Evolutionary conservation across 2,329 filamentous ascomycete genomes (phyloP).

Genomic region (Teratosphaeria zuluensis): DNA sequence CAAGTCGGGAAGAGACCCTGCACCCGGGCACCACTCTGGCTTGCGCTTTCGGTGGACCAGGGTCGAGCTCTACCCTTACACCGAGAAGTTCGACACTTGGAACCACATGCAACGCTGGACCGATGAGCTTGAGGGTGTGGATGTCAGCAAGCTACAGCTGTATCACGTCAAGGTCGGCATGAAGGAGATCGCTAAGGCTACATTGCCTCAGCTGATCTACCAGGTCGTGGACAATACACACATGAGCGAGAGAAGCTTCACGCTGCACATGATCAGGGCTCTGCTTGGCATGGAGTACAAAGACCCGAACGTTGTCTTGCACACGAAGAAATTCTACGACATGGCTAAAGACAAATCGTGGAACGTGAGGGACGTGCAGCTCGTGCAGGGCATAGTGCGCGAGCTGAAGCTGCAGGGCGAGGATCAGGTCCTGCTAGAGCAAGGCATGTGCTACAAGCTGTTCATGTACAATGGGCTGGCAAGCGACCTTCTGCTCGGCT

Average conservation of each 20-base stretch:
- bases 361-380: not conserved
- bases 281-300: slow-evolving; percentile 4
- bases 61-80: not conserved
- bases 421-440: not conserved
- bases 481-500: not conserved
- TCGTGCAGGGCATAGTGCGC: not conserved
- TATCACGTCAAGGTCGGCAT: slow-evolving; percentile 1
- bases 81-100: not conserved
- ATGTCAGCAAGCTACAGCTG: not conserved
- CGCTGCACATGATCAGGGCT: slow-evolving; percentile 1
- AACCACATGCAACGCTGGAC: not conserved
- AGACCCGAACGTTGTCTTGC: not conserved
- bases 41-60: not conserved
- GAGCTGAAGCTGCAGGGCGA: not conserved
- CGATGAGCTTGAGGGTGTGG: not conserved
- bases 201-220: not conserved
- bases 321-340: slow-evolving; percentile 6
- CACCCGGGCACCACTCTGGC: not conserved
- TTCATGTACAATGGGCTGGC: not conserved
- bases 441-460: not conserved
- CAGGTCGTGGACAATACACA: not conserved
- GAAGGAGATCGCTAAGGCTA: not conserved
- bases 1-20: no score
- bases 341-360: not conserved
- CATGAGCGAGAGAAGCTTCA: not conserved